phyloP scores from a whole-genome alignment of 2,329 filamentous ascomycete genomes.

The Phialemonium atrogriseum region DNA sequence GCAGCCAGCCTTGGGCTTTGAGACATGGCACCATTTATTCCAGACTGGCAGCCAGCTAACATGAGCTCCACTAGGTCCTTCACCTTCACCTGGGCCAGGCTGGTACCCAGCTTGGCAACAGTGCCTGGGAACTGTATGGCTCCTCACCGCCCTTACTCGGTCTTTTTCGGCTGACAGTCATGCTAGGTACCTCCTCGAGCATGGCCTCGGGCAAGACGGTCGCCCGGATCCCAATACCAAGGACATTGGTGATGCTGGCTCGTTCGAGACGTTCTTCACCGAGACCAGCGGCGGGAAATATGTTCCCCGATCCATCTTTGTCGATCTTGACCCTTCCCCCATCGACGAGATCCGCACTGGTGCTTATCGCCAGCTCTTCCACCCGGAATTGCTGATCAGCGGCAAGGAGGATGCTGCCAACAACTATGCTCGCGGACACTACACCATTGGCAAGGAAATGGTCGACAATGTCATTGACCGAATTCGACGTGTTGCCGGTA shows the following conservation, averaged over 20 bases:
- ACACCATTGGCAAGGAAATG: conserved; percentile 71
- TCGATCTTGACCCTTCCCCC: conserved; percentile 64
- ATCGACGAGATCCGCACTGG: conserved; percentile 69
- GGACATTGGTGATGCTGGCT: conserved; percentile 53
- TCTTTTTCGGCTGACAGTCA: conserved; percentile 14
- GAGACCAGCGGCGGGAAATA: conserved; percentile 66
- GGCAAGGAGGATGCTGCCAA: conserved; percentile 72
- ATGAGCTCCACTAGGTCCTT: conserved; percentile 38
- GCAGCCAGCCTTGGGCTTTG: background rate
- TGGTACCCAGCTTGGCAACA: conserved; percentile 67
- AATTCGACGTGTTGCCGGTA: conserved; percentile 61
- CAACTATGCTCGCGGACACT: conserved; percentile 70
- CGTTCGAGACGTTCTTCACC: conserved; percentile 66
- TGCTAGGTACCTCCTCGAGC: conserved; percentile 61
- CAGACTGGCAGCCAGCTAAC: conserved; percentile 5
- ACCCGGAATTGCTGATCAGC: conserved; percentile 63
- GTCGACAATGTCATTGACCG: conserved; percentile 62
- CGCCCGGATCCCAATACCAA: conserved; percentile 52
- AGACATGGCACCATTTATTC: background rate
- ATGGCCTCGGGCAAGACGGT: conserved; percentile 59
- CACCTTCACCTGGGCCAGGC: conserved; percentile 60
- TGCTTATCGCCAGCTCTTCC: conserved; percentile 59
- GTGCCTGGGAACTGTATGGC: conserved; percentile 66
- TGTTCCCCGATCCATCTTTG: conserved; percentile 63
- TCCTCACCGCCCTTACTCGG: conserved; percentile 19